Conservation (phyloP, 2,329 filamentous ascomycete genomes). For the Hyphodiscus sp. region DNA sequence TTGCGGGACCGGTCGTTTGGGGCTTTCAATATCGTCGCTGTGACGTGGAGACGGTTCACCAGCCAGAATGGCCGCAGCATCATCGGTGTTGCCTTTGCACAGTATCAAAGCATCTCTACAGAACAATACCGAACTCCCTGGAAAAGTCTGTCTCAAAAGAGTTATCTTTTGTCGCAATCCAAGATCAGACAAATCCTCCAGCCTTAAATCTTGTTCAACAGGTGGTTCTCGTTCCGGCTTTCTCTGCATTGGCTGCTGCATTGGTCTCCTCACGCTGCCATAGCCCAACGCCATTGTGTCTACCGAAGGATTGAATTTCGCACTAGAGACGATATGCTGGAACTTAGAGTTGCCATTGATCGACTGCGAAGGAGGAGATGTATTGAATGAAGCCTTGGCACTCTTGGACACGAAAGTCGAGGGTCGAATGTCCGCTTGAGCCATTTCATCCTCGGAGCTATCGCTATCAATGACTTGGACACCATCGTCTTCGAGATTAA, state of each 20-base stretch:
- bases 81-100: conserved; percentile 46
- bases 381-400: conserved; percentile 33
- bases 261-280: conserved; percentile 1
- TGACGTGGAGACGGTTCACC: conserved; percentile 32
- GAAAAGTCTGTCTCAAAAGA: conserved; percentile 43
- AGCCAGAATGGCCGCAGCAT: conserved; percentile 44
- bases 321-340: conserved; percentile 16
- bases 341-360: conserved; percentile 39
- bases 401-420: conserved; percentile 44
- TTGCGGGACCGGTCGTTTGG: neutral
- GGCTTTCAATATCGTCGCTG: conserved; percentile 31
- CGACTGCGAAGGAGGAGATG: conserved; percentile 28
- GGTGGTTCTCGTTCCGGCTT: conserved; percentile 40
- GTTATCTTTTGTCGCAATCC: conserved; percentile 43
- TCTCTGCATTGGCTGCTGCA: conserved; percentile 23
- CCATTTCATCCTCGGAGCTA: conserved; percentile 55
- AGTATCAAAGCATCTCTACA: conserved; percentile 44
- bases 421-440: conserved; percentile 52
- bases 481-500: conserved; percentile 41
- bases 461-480: conserved; percentile 54
- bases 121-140: conserved; percentile 37
- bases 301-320: conserved; percentile 14
- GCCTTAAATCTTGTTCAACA: conserved; percentile 34
- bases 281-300: conserved; percentile 1
- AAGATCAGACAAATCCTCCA: conserved; percentile 46